Evolutionary conservation across 352 stramenopile genomes (phyloP).

Genomic region (Globisporangium spiculum): DNA sequence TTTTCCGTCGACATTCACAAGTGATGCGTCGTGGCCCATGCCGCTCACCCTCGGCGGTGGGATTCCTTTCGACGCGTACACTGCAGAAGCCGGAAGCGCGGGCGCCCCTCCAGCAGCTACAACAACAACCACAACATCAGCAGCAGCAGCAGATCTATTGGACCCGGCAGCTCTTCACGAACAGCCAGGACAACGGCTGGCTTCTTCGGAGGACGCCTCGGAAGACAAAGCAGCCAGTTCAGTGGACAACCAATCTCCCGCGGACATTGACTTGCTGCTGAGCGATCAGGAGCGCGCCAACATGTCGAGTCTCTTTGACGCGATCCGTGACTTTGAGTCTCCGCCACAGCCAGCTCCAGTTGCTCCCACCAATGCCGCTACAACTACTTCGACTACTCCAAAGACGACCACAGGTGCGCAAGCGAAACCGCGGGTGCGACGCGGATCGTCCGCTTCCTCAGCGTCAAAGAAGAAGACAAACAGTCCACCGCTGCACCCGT

Average conservation of each 20-base stretch:
- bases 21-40: slow-evolving; percentile 39
- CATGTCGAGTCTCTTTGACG: slow-evolving; percentile 58
- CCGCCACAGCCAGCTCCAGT: slow-evolving; percentile 21
- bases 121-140: background rate
- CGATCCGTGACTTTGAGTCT: slow-evolving; percentile 68
- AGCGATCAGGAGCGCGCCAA: slow-evolving; percentile 66
- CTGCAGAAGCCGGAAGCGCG: background rate
- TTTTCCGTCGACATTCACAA: slow-evolving; percentile 47
- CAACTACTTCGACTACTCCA: slow-evolving; percentile 9
- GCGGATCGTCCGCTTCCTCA: slow-evolving; percentile 3
- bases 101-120: background rate
- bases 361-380: background rate
- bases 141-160: background rate
- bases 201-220: background rate
- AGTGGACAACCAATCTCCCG: slow-evolving; percentile 3
- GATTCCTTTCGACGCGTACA: slow-evolving; percentile 24
- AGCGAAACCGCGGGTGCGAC: slow-evolving; percentile 7
- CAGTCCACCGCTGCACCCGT: slow-evolving; percentile 22
- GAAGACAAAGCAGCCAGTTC: slow-evolving; percentile 6
- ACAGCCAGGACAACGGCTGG: background rate
- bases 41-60: slow-evolving; percentile 16
- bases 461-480: slow-evolving; percentile 24
- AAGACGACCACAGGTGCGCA: slow-evolving; percentile 16
- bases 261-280: slow-evolving; percentile 52
- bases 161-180: background rate